Conservation (phyloP, 2,329 filamentous ascomycete species). For the Cladophialophora chaetospira region DNA sequence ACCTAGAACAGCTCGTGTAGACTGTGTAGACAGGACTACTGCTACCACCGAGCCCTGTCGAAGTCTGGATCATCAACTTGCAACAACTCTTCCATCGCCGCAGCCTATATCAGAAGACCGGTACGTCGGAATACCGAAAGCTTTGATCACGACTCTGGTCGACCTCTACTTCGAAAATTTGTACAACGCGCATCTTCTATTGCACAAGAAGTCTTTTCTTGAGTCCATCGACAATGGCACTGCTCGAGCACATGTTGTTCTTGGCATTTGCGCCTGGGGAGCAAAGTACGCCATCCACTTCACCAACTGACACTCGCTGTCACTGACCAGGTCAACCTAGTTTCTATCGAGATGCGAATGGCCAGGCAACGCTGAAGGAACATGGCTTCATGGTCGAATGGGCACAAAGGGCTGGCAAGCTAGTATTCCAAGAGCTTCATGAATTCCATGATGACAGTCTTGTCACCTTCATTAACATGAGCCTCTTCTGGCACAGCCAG, state of each 20-base stretch:
- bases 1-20: neutral
- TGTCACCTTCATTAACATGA: conserved; percentile 7
- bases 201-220: conserved; percentile 2
- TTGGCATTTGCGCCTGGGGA: conserved; percentile 19
- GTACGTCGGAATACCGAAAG: conserved; percentile 8
- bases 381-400: conserved; percentile 9
- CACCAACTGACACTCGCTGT: neutral
- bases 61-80: neutral
- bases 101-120: neutral
- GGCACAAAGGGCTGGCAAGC: conserved; percentile 1
- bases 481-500: conserved; percentile 12
- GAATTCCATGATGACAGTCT: conserved; percentile 8
- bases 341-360: conserved; percentile 5
- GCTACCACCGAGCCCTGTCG: neutral
- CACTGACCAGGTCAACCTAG: neutral
- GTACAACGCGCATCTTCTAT: conserved; percentile 13
- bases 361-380: neutral
- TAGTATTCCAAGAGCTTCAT: neutral
- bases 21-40: neutral
- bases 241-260: conserved; percentile 7
- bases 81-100: neutral
- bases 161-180: conserved; percentile 13
- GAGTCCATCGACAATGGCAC: neutral
- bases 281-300: conserved; percentile 15
- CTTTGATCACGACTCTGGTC: conserved; percentile 3